A percentile compares a stretch with the other conserved stretches of the same genome.
Evolutionary conservation across 805 yeast genomes (phyloP).

Genomic region (Priceomyces haplophilus): DNA sequence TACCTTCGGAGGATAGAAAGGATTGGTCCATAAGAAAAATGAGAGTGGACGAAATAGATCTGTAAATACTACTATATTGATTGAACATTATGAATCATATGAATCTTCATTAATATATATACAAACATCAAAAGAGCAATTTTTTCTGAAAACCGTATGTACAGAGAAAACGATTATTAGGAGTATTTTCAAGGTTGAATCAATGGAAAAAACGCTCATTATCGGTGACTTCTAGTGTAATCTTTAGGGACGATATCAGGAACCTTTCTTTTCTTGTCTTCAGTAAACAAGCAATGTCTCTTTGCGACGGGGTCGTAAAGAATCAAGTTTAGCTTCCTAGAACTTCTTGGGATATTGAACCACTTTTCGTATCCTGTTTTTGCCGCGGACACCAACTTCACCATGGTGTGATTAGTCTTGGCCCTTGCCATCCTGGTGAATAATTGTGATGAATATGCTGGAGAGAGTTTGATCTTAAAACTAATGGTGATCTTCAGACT

Average conservation of each 20-base stretch:
- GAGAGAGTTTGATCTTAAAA: not conserved
- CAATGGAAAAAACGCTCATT: not conserved
- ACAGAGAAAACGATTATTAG: not conserved
- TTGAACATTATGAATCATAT: not conserved
- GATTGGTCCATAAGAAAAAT: constrained; percentile 17
- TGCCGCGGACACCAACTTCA: constrained; percentile 84
- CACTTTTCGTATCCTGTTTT: constrained; percentile 85
- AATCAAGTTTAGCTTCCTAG: constrained; percentile 74
- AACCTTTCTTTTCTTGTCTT: constrained; percentile 81
- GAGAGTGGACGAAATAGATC: constrained; percentile 1
- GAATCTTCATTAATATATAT: constrained; percentile 1
- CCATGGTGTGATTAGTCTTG: constrained; percentile 75
- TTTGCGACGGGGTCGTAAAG: constrained; percentile 84
- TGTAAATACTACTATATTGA: constrained; percentile 1
- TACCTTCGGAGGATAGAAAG: constrained; percentile 14
- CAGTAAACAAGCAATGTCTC: constrained; percentile 88
- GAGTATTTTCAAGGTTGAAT: too few species aligned
- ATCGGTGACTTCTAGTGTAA: constrained; percentile 26
- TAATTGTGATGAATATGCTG: not conserved
- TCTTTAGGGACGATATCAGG: constrained; percentile 45
- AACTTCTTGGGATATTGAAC: constrained; percentile 75
- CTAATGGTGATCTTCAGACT: too few species aligned
- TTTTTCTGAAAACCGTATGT: not conserved
- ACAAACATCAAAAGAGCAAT: not conserved
- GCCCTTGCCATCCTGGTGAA: constrained; percentile 41